A percentile compares a stretch with the other conserved stretches of the same genome.
These are phyloP conservation scores for Umbilicus rupestris DNA, from an alignment of 164 flowering plant species.

Conservation along the genomic window DNA sequence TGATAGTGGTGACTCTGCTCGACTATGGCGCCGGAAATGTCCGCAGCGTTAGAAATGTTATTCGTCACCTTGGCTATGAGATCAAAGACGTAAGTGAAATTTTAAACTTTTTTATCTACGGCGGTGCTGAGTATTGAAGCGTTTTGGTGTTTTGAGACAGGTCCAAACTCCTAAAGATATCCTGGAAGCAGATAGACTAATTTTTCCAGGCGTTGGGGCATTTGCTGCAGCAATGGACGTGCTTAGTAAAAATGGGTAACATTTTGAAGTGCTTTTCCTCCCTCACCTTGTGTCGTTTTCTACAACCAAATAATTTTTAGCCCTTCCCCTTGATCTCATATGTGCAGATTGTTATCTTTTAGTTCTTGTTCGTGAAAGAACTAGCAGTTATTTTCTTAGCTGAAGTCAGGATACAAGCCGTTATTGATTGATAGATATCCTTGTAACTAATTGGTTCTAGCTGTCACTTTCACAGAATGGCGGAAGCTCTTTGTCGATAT, in stretches of 20 bases:
- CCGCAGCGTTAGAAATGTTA: conserved; percentile 12
- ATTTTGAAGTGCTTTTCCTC: neutral
- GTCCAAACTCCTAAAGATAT: conserved; percentile 84
- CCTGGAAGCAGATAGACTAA: conserved; percentile 64
- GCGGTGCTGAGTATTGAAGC: neutral
- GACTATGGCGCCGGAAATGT: conserved; percentile 16
- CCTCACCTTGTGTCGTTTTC: neutral
- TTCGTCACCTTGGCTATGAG: conserved; percentile 9
- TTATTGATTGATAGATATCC: neutral
- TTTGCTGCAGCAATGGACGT: conserved; percentile 92
- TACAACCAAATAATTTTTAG: neutral
- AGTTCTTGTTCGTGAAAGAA: neutral
- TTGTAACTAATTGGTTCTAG: conserved; percentile 1
- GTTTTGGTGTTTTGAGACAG: conserved; percentile 21
- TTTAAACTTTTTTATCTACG: neutral
- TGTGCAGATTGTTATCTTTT: neutral
- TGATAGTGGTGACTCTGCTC: conserved; percentile 12
- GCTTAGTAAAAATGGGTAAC: conserved; percentile 58
- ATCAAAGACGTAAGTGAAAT: conserved; percentile 12
- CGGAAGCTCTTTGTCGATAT: conserved; percentile 69
- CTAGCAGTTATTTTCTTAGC: neutral
- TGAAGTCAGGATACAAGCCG: neutral
- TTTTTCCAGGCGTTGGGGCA: conserved; percentile 98
- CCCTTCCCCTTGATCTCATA: neutral
- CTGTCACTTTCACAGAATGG: conserved; percentile 52